Evolutionary conservation across 169 alveolate genomes (phyloP), one percentile per base, ranked within the genome.

Genomic region (Cryptosporidium ubiquitum): DNA sequence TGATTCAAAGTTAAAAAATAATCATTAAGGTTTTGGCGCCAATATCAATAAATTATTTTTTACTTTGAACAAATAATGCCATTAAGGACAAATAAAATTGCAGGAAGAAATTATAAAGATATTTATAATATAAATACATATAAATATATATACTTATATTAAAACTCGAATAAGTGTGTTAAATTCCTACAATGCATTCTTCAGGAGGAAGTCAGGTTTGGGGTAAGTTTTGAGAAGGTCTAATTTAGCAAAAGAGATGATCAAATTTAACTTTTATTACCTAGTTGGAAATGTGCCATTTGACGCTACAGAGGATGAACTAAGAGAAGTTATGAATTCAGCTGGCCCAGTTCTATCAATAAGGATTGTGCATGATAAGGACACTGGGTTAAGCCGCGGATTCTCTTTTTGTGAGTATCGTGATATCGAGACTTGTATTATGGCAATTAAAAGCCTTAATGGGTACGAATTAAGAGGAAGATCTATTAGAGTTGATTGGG

Each of bases 391-490:
- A n/a, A 92, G 94, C 57, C 86, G 92, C 42, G 94, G 94, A 16
- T 92, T 92, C 79, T 92, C 94, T 26, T 92, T 92, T 49, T 92
- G 94, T 69, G 94, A 92, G 66, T 92, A 92, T 69, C 86, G 91
- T 35, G 94, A 92, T 85, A 40, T 92, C 0, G 94, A 92, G 37
- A 92, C 94, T 3, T 92, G 94, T 57, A 86, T 92, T 66, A 33
- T 92, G 71, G 94, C 94, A 0, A 55, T 92, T 12, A 86, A 86
- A 58, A 84, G 91, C 40, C 49, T 92, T 18, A 92, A 92, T 37
- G 94, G 94, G 7, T 92, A 86, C 70, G 94, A 92, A 66, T 39
- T 92, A 20, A 69, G 91, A 51, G 94, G 94, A 5, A 84, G 94
- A 37, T 74, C 92, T 49, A 70, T 92, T 33, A 84, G 91, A 6